Percentiles rank a stretch among this genome's conserved stretches.
phyloP scores from a whole-genome alignment of 306 rosid genomes.

The Trifolium pratense region DNA sequence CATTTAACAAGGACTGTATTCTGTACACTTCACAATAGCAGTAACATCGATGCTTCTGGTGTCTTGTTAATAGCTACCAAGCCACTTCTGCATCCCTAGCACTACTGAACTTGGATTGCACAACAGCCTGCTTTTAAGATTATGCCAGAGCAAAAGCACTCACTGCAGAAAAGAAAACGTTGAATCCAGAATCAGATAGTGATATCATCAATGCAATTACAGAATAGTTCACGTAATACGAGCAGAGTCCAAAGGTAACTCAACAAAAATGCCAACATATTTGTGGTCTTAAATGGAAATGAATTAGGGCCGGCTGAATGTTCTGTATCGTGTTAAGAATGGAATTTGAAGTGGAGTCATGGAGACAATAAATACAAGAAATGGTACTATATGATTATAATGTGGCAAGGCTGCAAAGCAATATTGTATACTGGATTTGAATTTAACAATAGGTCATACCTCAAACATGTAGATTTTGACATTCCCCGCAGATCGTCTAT shows the following conservation, averaged over 20 bases:
- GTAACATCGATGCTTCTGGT: slow-evolving; percentile 42
- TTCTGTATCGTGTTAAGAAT: background rate
- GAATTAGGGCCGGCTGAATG: slow-evolving; percentile 10
- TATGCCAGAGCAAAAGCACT: slow-evolving; percentile 38
- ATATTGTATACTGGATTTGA: too few species aligned
- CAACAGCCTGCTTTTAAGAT: slow-evolving; percentile 44
- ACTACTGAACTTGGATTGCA: slow-evolving; percentile 36
- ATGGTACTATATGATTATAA: background rate
- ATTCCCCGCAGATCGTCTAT: slow-evolving; percentile 58
- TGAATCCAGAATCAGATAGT: slow-evolving; percentile 6
- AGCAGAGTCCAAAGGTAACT: slow-evolving; percentile 18
- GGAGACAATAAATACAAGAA: slow-evolving; percentile 8
- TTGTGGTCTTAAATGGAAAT: slow-evolving; percentile 6
- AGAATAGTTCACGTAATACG: slow-evolving; percentile 39
- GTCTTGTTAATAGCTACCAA: slow-evolving; percentile 39
- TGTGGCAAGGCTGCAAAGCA: too few species aligned
- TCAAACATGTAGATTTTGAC: slow-evolving; percentile 52
- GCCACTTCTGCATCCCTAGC: slow-evolving; percentile 42
- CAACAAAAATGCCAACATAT: background rate
- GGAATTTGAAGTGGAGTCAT: background rate
- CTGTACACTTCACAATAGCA: slow-evolving; percentile 42
- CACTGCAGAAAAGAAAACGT: slow-evolving; percentile 32
- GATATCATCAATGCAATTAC: slow-evolving; percentile 41
- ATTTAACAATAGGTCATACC: slow-evolving; percentile 59
- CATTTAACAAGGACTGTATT: slow-evolving; percentile 39